Evolutionary conservation across 176 grass and related monocot genomes (phyloP), one percentile per base, ranked within the genome.

Genomic region (Phoenix roebelenii): DNA sequence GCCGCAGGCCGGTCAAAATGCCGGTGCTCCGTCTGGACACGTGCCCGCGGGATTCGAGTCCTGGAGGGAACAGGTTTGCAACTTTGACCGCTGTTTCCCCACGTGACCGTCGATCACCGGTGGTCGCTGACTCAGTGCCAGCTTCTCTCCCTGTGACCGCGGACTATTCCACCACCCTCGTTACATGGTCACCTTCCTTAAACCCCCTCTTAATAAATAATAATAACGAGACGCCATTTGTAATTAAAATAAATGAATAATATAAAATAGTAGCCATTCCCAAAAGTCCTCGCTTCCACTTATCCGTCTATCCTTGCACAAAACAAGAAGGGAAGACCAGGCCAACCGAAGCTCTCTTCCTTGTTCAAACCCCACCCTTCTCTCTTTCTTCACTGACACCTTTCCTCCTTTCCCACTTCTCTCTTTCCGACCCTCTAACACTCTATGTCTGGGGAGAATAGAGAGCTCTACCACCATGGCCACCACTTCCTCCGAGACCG

Each of bases 21-120:
- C 7, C 35, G 35, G 35, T 44, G 35, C 35, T 14, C 10, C 35
- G 5, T 9, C 10, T 44, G 7, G 35, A 14, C 35, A 44, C 35
- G 35, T 44, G 35, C 12, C 35, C 0, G 35, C 35, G 1, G 35
- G 14, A 12, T 12, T 12, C 9, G 35, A 44, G 35, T 12, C 35
- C 1, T 7, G 35, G 10, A 10, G 35, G 35, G 9, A 6, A 0
- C 12, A 12, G 9, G 35, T 44, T 12, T 44, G 35, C 1, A 44
- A 44, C 9, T 44, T 44, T 44, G 35, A 44, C 35, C 35, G 35
- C 35, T 44, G 50, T 56, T 55, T n/a, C 0, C 9, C 16, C 74
- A 70, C 24, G 65, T 77, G 65, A 68, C 74, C 65, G 58, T 9
- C 64, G 52, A 55, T 57, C 69, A 48, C 55, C 66, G 57, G 74